Evolutionary conservation across 441 rosid species (phyloP).

Genomic region (Gossypium schwendimanii): DNA sequence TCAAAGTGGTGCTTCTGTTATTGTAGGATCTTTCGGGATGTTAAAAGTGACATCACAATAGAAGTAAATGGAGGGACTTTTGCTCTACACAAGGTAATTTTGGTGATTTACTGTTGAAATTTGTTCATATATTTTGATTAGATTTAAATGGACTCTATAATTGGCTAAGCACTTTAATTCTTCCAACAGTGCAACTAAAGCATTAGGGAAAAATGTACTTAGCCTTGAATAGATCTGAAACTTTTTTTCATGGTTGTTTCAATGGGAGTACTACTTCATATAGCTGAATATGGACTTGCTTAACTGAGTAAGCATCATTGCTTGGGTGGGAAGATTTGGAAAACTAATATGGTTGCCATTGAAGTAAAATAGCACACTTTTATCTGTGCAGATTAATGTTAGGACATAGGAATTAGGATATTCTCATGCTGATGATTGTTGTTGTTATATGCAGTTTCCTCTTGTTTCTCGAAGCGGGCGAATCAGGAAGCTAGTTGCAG

Average conservation of each 20-base stretch:
- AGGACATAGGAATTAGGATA: neutral
- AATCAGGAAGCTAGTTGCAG: conserved; percentile 75
- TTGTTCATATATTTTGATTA: neutral
- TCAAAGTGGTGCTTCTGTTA: neutral
- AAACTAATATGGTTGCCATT: neutral
- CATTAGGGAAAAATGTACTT: neutral
- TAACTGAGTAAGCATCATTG: no score
- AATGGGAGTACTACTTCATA: no score
- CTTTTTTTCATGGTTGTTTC: neutral
- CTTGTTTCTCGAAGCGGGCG: conserved; percentile 90
- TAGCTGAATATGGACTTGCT: no score
- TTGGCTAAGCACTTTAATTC: neutral
- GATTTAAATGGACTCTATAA: neutral
- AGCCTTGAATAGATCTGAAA: neutral
- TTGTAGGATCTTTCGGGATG: conserved; percentile 87
- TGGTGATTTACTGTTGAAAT: neutral
- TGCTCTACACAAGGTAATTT: conserved; percentile 75
- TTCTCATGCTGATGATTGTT: neutral
- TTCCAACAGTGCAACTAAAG: no score
- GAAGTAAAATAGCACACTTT: neutral
- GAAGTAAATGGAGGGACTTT: conserved; percentile 75
- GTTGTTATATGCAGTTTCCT: conserved; percentile 65
- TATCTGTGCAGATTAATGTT: neutral
- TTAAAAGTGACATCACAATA: conserved; percentile 83
- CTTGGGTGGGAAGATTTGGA: no score